Evolutionary conservation across 495 filamentous ascomycete genomes (phyloP), one percentile per base, ranked within the genome.

Genomic region (Neurospora tetraspora): DNA sequence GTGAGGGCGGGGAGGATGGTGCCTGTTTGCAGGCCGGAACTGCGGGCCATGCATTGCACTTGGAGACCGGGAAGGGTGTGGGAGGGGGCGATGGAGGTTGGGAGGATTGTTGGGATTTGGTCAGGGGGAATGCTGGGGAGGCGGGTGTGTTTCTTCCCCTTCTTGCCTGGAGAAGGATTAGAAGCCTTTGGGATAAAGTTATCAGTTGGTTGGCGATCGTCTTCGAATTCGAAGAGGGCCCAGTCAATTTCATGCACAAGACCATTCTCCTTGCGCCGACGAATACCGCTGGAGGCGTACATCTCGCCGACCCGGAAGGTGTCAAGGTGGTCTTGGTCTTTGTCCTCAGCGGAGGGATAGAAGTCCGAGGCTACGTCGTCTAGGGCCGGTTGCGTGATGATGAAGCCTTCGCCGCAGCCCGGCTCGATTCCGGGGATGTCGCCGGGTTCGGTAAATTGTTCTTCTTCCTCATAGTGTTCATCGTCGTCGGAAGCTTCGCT

Each of bases 231-330:
- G 73, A 98, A 92, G 11, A 98, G 82, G 0, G 94, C 94, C 95
- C 95, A 98, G 79, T 98, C 95, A 73, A 98, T 94, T 79, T 98
- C 95, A 76, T 98, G 95, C 16, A 92, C 86, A 14, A 94, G 81
- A 7, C 88, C 88, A 36, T 88, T 84, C 12, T 76, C 71, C 0
- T 80, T 85, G 76, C 90, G 90, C 3, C 96, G 89, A 20, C 92
- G 87, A 71, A 97, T 89, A 10, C 95, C 95, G 20, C 93, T 96
- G 2, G 93, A 97, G 20, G 94, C 95, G 73, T 96, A 92, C 38
- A 98, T 84, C 74, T 92, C 90, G 12, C 95, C 95, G 3, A 98
- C 83, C 10, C 87, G 86, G 76, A 92, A 93, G 0, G 90, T 91
- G 61, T 89, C 87, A 4, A 95, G 85, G 43, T 88, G 84, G 77